Evolutionary conservation across 23 red algal genomes (phyloP).

Genomic region (Agarophyton chilense): DNA sequence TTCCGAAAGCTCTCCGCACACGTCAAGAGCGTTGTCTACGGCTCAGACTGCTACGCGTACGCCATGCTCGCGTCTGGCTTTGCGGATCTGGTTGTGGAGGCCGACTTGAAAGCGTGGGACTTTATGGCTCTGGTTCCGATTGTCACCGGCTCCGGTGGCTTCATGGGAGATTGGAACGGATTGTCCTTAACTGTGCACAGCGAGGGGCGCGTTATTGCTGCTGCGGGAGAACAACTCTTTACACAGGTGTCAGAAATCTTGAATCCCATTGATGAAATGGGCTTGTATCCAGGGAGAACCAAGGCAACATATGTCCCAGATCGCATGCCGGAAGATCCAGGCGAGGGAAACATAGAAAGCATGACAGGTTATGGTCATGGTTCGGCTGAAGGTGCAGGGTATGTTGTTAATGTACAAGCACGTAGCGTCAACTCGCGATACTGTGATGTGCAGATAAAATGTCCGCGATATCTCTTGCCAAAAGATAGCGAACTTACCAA

Average conservation of each 20-base stretch:
- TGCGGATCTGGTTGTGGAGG: constrained; percentile 87
- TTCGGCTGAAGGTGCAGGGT: background rate
- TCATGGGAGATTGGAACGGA: constrained; percentile 94
- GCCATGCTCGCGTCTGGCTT: constrained; percentile 87
- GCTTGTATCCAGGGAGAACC: constrained; percentile 15
- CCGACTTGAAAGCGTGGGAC: constrained; percentile 97
- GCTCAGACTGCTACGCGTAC: constrained; percentile 94
- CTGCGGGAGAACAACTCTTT: constrained; percentile 58
- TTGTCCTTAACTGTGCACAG: constrained; percentile 57
- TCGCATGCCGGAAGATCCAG: constrained; percentile 41
- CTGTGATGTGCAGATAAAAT: constrained; percentile 53
- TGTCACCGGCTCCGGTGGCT: constrained; percentile 83
- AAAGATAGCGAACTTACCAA: constrained; percentile 46
- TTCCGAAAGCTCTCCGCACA: constrained; percentile 58
- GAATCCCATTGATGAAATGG: constrained; percentile 16
- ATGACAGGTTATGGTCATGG: constrained; percentile 78
- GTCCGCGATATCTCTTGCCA: constrained; percentile 10
- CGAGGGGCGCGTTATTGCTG: constrained; percentile 89
- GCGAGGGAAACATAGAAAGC: constrained; percentile 61
- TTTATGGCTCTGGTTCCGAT: constrained; percentile 87
- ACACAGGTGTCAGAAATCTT: constrained; percentile 43
- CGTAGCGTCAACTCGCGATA: constrained; percentile 64
- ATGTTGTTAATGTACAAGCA: constrained; percentile 34
- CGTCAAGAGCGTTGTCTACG: constrained; percentile 75
- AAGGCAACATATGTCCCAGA: constrained; percentile 2